phyloP scores from a whole-genome alignment of 306 rosid genomes.

The Prunus armeniaca region DNA sequence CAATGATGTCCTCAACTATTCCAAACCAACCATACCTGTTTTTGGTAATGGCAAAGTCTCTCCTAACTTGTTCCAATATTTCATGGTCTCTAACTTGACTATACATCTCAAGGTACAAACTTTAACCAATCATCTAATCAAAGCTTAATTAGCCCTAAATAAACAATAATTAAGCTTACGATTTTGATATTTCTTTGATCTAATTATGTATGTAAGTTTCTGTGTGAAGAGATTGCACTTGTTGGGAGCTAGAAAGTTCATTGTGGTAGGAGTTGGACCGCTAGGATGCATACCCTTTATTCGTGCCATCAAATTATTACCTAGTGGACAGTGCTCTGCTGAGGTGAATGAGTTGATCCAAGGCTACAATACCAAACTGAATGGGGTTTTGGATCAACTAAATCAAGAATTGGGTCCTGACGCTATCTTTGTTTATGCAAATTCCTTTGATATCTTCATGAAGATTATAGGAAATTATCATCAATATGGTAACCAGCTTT shows the following conservation, averaged over 20 bases:
- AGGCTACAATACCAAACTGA: conserved; percentile 38
- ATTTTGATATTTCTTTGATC: neutral
- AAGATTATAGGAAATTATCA: conserved; percentile 31
- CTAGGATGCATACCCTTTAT: conserved; percentile 56
- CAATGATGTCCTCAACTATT: conserved; percentile 49
- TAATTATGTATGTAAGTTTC: neutral
- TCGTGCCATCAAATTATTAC: conserved; percentile 31
- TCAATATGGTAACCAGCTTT: conserved; percentile 34
- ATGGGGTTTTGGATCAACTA: conserved; percentile 21
- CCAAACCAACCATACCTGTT: conserved; percentile 46
- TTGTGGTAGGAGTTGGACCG: conserved; percentile 53
- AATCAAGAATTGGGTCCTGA: conserved; percentile 42
- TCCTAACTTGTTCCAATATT: conserved; percentile 30
- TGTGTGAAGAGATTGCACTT: conserved; percentile 35
- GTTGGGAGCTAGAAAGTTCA: conserved; percentile 48
- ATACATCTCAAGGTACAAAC: conserved; percentile 39
- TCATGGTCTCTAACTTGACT: conserved; percentile 51
- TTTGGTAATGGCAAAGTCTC: conserved; percentile 27
- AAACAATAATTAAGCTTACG: neutral
- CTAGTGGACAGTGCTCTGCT: conserved; percentile 31
- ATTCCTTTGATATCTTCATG: conserved; percentile 40
- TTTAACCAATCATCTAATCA: neutral
- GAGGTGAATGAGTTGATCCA: conserved; percentile 39
- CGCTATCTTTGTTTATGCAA: conserved; percentile 42
- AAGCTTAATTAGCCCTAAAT: neutral